These are phyloP conservation scores for Candida insectorum DNA, from an alignment of 805 yeast species.

Conservation along the genomic window DNA sequence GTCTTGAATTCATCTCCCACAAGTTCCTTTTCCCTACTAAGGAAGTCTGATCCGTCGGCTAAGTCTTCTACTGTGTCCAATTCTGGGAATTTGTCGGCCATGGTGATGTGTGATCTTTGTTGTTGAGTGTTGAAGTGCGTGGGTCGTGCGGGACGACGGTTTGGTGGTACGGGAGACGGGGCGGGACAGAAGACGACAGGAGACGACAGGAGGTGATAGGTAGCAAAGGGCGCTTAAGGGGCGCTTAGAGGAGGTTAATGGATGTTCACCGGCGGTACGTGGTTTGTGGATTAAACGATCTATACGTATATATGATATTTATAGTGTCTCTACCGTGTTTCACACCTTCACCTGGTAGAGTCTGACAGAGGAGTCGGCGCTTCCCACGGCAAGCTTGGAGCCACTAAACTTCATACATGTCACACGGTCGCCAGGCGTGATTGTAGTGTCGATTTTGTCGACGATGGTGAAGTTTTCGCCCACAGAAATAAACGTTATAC, in stretches of 20 bases:
- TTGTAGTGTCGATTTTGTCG: conserved; percentile 27
- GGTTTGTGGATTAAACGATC: too few relatives aligned
- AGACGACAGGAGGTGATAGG: too few relatives aligned
- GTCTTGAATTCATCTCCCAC: conserved; percentile 72
- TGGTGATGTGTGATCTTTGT: conserved; percentile 16
- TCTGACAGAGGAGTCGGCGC: conserved; percentile 63
- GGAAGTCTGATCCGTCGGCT: conserved; percentile 52
- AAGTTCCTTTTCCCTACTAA: conserved; percentile 64
- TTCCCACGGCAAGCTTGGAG: conserved; percentile 51
- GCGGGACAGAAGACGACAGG: neutral
- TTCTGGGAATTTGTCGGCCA: conserved; percentile 80
- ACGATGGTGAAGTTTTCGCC: too few relatives aligned
- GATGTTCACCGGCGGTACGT: too few relatives aligned
- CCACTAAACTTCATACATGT: conserved; percentile 55
- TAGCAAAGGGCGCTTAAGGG: too few relatives aligned
- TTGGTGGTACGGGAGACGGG: neutral
- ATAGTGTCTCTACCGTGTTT: too few relatives aligned
- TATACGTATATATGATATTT: too few relatives aligned
- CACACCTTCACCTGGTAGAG: conserved; percentile 22
- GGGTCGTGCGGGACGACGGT: neutral
- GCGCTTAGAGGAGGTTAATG: too few relatives aligned
- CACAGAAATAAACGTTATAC: too few relatives aligned
- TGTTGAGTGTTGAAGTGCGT: conserved; percentile 1
- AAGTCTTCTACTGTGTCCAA: conserved; percentile 43
- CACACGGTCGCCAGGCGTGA: conserved; percentile 62